Conservation (phyloP, 257 asterid genomes). For the Rehmannia glutinosa region DNA sequence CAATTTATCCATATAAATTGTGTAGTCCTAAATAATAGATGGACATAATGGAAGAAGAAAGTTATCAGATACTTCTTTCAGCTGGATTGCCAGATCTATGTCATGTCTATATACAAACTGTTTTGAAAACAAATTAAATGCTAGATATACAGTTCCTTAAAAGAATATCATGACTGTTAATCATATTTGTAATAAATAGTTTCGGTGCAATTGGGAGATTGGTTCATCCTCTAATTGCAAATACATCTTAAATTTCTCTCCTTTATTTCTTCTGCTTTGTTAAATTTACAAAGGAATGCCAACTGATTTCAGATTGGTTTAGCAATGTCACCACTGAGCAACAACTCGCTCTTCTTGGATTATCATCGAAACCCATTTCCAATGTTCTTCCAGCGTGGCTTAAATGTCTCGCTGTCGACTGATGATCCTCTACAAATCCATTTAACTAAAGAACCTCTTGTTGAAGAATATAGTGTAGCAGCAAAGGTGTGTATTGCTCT, state of each 20-base stretch:
- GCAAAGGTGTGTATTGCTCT: conserved; percentile 53
- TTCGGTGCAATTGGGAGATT: not conserved
- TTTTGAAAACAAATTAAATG: not conserved
- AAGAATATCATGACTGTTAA: not conserved
- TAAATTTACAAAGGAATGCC: not conserved
- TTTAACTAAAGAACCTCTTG: conserved; percentile 90
- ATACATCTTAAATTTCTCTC: not conserved
- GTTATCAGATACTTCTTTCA: not conserved
- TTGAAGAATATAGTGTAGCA: conserved; percentile 97
- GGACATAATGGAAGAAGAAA: not conserved
- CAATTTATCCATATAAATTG: not conserved
- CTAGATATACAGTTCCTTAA: not conserved
- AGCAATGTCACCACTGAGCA: conserved; percentile 97
- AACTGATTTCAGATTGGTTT: conserved; percentile 67
- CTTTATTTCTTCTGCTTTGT: not conserved
- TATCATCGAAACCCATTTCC: conserved; percentile 89
- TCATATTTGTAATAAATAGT: not conserved
- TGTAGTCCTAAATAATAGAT: not conserved
- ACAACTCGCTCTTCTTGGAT: conserved; percentile 90
- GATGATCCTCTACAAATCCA: conserved; percentile 96
- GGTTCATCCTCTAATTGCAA: not conserved
- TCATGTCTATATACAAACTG: not conserved
- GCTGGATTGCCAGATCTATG: conserved; percentile 1
- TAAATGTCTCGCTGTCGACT: conserved; percentile 78
- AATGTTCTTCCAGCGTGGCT: conserved; percentile 89